Base-by-base conservation (phyloP, 257 asterid species). In the Parsonsia alboflavescens region DNA sequence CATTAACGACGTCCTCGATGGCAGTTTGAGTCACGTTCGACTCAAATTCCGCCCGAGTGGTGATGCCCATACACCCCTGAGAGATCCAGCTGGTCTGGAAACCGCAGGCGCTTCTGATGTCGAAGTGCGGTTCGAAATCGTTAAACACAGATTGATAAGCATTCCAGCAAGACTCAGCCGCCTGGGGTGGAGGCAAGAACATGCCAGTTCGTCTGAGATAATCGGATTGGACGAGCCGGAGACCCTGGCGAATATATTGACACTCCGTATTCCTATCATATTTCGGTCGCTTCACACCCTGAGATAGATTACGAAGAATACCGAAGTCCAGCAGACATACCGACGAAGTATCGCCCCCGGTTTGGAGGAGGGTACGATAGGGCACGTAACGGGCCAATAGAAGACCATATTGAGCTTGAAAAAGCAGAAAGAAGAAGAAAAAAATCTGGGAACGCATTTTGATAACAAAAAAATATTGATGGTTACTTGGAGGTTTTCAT, bases 181-280 rank as follows among this genome's bases (percentile, higher is more conserved):
- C 74, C 11, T 52, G 77, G 19, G 24, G 66, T 0, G 95, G 95
- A 0, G 98, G 96, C 9, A 91, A 82, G 84, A 93, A 93, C 0
- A 82, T 71, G 71, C 75, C 73, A 69, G 90, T 90, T 46, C 44
- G 80, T 0, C 75, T 84, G 74, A 93, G 88, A 68, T 90, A 80
- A 66, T 90, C 92, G 13, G 98, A 86, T 36, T 76, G 87, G 17
- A 90, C 91, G 36, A 93, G 85, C 0, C 97, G 94, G 84, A 93
- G 86, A 15, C 87, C 89, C 41, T 89, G 97, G 24, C 74, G 87
- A 79, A 84, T 85, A 87, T 80, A 89, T 71, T 82, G 96, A 76
- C 98, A 93, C 84, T 78, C 74, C 21, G 82, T 33, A 2, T 75
- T 39, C 56, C 84, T 33, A 21, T 88, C 90, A 10, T 82, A 2